Conservation (phyloP, 306 rosid genomes). For the Dryas drummondii region DNA sequence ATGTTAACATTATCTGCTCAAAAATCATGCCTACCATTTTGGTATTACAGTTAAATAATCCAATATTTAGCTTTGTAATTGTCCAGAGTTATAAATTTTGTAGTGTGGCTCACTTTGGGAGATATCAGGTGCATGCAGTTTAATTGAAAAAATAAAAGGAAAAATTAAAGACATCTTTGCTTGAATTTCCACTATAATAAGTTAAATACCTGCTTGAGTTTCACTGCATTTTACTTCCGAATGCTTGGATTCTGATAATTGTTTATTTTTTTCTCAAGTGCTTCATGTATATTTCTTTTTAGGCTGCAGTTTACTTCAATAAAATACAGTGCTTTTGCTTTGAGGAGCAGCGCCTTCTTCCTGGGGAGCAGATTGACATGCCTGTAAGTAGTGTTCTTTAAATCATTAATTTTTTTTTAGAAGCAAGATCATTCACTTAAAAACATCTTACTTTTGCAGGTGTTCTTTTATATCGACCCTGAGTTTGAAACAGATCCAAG, state of each 20-base stretch:
- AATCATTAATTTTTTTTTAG: not conserved
- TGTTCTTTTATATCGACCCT: slow-evolving; percentile 93
- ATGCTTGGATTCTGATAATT: not conserved
- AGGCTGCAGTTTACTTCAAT: slow-evolving; percentile 92
- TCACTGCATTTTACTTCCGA: not conserved
- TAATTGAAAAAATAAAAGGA: no score
- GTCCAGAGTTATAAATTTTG: no score
- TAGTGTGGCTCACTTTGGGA: no score
- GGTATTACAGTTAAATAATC: no score
- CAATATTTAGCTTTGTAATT: no score
- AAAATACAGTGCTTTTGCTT: slow-evolving; percentile 98
- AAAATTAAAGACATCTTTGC: no score
- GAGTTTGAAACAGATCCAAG: slow-evolving; percentile 84
- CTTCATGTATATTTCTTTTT: not conserved
- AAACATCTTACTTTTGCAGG: slow-evolving; percentile 40
- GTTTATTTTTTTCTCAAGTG: not conserved
- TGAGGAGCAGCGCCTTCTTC: slow-evolving; percentile 94
- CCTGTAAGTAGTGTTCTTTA: slow-evolving; percentile 57
- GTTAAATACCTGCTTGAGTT: not conserved
- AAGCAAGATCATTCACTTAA: not conserved
- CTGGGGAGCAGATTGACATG: slow-evolving; percentile 94
- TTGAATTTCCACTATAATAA: not conserved
- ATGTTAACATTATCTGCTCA: no score
- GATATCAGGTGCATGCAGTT: no score
- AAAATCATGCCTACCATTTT: no score